These are phyloP conservation scores for Globisporangium mamillatum DNA, from an alignment of 352 stramenopile genomes.

Conservation along the genomic window DNA sequence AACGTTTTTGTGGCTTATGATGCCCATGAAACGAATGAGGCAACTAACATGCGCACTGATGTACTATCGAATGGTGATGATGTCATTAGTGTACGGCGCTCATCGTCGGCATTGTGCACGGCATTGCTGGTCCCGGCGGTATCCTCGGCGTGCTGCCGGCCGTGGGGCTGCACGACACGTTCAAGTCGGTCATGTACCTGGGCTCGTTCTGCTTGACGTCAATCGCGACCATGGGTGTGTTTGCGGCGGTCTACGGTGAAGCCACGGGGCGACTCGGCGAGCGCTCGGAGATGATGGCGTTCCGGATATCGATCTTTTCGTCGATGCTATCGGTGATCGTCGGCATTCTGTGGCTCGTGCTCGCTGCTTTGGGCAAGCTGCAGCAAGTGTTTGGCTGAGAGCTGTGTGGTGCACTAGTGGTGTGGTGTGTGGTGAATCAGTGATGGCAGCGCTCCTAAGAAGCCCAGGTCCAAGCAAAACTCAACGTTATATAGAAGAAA, in stretches of 20 bases:
- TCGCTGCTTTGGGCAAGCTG: conserved; percentile 71
- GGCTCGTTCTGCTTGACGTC: conserved; percentile 87
- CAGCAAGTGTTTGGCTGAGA: conserved; percentile 74
- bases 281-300: conserved; percentile 71
- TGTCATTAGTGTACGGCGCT: conserved; percentile 65
- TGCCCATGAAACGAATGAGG: conserved; percentile 2
- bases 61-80: conserved; percentile 2
- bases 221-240: conserved; percentile 90
- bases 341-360: conserved; percentile 77
- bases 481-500: conserved; percentile 3
- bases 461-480: not conserved
- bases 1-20: conserved; percentile 4
- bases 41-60: not conserved
- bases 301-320: conserved; percentile 79
- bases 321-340: conserved; percentile 84
- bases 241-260: conserved; percentile 84
- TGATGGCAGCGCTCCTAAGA: not conserved
- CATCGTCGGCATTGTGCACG: conserved; percentile 88
- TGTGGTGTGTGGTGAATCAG: not conserved
- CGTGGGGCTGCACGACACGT: conserved; percentile 79
- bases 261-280: conserved; percentile 62
- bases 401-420: not conserved
- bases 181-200: conserved; percentile 85
- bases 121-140: conserved; percentile 75
- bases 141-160: conserved; percentile 87